Conservation (phyloP, 129 eudicot species). For the Saposhnikovia divaricata region DNA sequence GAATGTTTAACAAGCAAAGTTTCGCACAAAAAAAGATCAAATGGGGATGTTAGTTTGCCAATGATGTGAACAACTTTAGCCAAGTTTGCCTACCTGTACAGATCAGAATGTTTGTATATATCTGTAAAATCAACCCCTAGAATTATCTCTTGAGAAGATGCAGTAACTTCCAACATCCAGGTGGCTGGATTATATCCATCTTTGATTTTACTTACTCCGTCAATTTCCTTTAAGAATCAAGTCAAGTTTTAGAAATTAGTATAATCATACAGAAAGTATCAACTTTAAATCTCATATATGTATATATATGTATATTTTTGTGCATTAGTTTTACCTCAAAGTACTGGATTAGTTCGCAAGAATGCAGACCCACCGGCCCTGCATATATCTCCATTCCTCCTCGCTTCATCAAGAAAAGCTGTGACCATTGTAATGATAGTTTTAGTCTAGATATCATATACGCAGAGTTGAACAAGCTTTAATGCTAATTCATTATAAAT, state of each 20-base stretch:
- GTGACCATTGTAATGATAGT: not conserved
- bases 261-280: not conserved
- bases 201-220: not conserved
- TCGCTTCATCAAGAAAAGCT: slow-evolving; percentile 3
- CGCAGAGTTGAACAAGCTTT: not conserved
- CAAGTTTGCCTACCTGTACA: not conserved
- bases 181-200: slow-evolving; percentile 10
- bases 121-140: slow-evolving; percentile 7
- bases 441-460: not conserved
- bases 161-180: slow-evolving; percentile 9
- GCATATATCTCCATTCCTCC: slow-evolving; percentile 6
- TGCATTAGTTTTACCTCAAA: not conserved
- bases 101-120: not conserved
- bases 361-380: slow-evolving; percentile 5
- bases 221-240: not conserved
- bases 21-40: not conserved
- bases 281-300: not conserved
- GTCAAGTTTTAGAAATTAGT: not conserved
- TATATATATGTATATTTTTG: not conserved
- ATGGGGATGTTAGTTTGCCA: not conserved
- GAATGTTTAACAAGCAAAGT: not conserved
- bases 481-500: not conserved
- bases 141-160: not conserved
- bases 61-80: not conserved
- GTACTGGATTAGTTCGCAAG: not conserved